Base-by-base conservation (phyloP, 164 flowering plant genomes). In the Hamamelis virginiana region DNA sequence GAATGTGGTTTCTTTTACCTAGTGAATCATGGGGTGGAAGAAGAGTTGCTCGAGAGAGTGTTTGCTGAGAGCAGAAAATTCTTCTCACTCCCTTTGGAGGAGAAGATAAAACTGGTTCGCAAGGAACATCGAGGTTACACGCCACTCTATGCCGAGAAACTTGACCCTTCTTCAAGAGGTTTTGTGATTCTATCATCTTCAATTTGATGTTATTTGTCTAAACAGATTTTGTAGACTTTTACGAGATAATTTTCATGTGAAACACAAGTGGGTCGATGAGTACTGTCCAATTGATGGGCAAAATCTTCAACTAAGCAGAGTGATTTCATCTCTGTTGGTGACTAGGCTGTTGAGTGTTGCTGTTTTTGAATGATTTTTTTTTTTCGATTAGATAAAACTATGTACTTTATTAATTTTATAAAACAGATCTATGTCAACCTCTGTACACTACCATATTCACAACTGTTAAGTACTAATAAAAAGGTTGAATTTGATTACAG, bases 1-100 rank as follows among this genome's bases (percentile, higher is more conserved):
- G 88, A 90, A 1, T 72, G 41, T 59, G 98, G 98, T 12, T 94
- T 94, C 85, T 94, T 94, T 68, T 94, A 92, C 82, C 66, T 94
- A 14, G 78, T 86, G 63, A 92, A 94, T 75, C 97, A 92, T 79
- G 98, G 97, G 4, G 81, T 94, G 65, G 88, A 83, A 41, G 81
- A 85, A 27, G 85, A 86, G 61, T 43, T 88, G 75, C 22, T 90
- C 10, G 76, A 68, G 28, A 72, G 60, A 68, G 86, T 92, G 45
- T 81, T 94, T 64, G 82, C 70, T 4, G 81, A 83, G 75, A 92
- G 90, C 70, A 77, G 64, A 56, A 87, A 81, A 25, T 89, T 94
- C 77, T 94, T 94, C 73, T 68, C 80, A 16, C 81, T 94, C 14
- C 88, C 95, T 4, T 21, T 87, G 65, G 84, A 83, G 61, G 88